phyloP scores from a whole-genome alignment of 495 filamentous ascomycete species.

The Penicillium waksmanii region DNA sequence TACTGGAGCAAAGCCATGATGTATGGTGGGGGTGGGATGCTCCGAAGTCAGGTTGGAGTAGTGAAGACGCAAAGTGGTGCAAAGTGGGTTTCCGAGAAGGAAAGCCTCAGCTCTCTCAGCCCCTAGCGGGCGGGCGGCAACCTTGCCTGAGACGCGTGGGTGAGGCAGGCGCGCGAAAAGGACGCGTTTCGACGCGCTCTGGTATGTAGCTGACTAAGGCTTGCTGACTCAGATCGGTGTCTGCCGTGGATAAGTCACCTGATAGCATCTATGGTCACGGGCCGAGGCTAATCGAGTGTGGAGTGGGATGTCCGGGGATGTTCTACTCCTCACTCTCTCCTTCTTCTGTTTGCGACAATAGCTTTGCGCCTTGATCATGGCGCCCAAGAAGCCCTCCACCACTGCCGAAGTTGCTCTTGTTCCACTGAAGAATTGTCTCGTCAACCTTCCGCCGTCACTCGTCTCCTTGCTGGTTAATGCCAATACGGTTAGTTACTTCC shows the following conservation, averaged over 20 bases:
- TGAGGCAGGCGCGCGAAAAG: background rate
- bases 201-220: slow-evolving; percentile 1
- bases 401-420: slow-evolving; percentile 78
- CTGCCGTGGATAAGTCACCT: background rate
- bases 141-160: slow-evolving; percentile 7
- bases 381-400: slow-evolving; percentile 68
- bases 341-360: slow-evolving; percentile 13
- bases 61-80: slow-evolving; percentile 26
- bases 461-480: slow-evolving; percentile 81
- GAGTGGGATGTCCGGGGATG: slow-evolving; percentile 11
- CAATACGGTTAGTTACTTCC: slow-evolving; percentile 69
- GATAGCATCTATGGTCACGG: background rate
- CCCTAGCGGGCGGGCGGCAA: slow-evolving; percentile 4
- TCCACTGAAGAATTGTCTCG: slow-evolving; percentile 88
- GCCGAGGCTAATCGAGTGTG: slow-evolving; percentile 4
- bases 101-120: slow-evolving; percentile 3
- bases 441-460: slow-evolving; percentile 87
- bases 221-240: background rate
- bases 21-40: slow-evolving; percentile 19
- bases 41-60: slow-evolving; percentile 23
- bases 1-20: slow-evolving; percentile 82
- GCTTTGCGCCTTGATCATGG: slow-evolving; percentile 50
- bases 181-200: slow-evolving; percentile 8
- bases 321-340: slow-evolving; percentile 11
- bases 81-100: slow-evolving; percentile 24